Conservation (phyloP, 257 asterid genomes). For the Salvia hispanica region DNA sequence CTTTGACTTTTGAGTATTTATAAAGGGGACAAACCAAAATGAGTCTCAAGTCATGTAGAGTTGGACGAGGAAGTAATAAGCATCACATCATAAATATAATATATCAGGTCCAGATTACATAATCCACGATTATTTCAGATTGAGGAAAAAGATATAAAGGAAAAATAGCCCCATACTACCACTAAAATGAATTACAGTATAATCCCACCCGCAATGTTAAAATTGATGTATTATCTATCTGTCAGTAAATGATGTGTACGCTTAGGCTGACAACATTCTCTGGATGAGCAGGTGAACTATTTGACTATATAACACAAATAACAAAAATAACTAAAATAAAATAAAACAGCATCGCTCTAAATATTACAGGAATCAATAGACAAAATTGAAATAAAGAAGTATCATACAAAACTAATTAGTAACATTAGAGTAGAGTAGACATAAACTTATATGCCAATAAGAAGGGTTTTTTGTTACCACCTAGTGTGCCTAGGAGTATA, state of each 20-base stretch:
- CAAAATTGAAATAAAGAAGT: not conserved
- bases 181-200: constrained; percentile 6
- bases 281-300: not conserved
- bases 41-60: no score
- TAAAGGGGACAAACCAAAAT: no score
- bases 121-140: constrained; percentile 14
- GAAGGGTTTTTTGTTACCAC: not conserved
- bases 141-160: not conserved
- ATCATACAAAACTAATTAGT: constrained; percentile 22
- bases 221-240: constrained; percentile 2
- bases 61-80: not conserved
- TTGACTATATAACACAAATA: constrained; percentile 13
- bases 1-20: no score
- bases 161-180: not conserved
- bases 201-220: constrained; percentile 11
- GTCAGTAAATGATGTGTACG: constrained; percentile 1
- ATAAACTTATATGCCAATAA: not conserved
- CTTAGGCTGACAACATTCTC: constrained; percentile 7
- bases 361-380: not conserved
- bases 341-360: not conserved
- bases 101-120: constrained; percentile 9
- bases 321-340: not conserved
- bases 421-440: constrained; percentile 3
- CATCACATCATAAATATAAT: constrained; percentile 9
- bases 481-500: constrained; percentile 9